Conservation (phyloP, 352 stramenopile species). For the Phytophthora constricta region DNA sequence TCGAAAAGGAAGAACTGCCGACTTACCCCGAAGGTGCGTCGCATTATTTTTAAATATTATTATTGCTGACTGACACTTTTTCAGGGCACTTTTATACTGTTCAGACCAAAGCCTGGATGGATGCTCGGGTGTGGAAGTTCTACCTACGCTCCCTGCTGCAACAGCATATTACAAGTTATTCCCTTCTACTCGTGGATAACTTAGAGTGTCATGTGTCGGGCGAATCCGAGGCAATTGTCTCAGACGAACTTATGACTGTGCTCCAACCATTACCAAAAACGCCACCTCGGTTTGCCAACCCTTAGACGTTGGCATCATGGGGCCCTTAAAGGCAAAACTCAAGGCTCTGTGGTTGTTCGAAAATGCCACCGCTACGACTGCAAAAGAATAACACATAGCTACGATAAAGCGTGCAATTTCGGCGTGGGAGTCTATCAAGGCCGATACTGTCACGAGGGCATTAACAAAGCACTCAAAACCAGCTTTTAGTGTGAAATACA, state of each 20-base stretch:
- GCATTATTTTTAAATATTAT: background rate
- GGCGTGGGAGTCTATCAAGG: slow-evolving; percentile 15
- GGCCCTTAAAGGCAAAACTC: slow-evolving; percentile 8
- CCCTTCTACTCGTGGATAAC: slow-evolving; percentile 16
- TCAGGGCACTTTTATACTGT: background rate
- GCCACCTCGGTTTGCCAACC: slow-evolving; percentile 24
- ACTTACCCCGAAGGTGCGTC: slow-evolving; percentile 14
- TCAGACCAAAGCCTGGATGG: background rate
- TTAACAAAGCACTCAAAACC: slow-evolving; percentile 24
- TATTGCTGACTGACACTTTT: slow-evolving; percentile 8
- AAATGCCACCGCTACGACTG: background rate
- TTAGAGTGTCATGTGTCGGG: slow-evolving; percentile 18
- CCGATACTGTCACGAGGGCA: background rate
- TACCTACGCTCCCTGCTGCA: background rate
- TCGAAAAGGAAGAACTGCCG: slow-evolving; percentile 11
- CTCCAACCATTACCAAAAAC: slow-evolving; percentile 19
- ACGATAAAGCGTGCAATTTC: slow-evolving; percentile 15
- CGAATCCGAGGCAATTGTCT: slow-evolving; percentile 1
- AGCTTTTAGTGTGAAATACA: slow-evolving; percentile 18
- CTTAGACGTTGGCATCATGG: slow-evolving; percentile 29
- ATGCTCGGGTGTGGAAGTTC: background rate
- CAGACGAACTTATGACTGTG: background rate
- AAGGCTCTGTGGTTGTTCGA: slow-evolving; percentile 11
- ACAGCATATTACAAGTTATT: background rate
- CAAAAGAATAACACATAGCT: slow-evolving; percentile 9